phyloP scores from a whole-genome alignment of 768 basidiomycete genomes.

The Tricholoma saponaceum region DNA sequence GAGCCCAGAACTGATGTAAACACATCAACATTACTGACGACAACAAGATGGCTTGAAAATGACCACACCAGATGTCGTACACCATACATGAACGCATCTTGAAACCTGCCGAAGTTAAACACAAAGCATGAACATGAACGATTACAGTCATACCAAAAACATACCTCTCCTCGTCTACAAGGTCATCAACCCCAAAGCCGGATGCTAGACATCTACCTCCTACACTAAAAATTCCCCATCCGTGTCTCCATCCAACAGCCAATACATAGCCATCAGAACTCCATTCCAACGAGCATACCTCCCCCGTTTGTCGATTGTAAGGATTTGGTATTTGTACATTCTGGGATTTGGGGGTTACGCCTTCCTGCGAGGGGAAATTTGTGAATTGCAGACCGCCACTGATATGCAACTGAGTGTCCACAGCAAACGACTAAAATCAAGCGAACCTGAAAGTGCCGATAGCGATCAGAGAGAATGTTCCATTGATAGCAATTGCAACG shows the following conservation, averaged over 20 bases:
- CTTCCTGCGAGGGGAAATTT: slow-evolving; percentile 62
- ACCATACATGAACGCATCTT: slow-evolving; percentile 85
- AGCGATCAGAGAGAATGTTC: slow-evolving; percentile 77
- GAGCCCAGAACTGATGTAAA: slow-evolving; percentile 78
- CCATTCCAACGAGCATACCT: slow-evolving; percentile 77
- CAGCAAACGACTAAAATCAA: slow-evolving; percentile 3
- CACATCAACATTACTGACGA: background rate
- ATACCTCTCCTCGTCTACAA: slow-evolving; percentile 51
- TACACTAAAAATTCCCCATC: slow-evolving; percentile 90
- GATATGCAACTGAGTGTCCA: background rate
- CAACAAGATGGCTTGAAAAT: background rate
- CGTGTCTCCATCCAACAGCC: slow-evolving; percentile 86
- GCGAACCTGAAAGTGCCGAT: slow-evolving; percentile 68
- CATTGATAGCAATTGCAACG: slow-evolving; percentile 64
- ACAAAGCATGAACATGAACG: background rate
- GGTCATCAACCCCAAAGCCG: slow-evolving; percentile 66
- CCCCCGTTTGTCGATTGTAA: slow-evolving; percentile 53
- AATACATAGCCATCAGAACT: slow-evolving; percentile 94
- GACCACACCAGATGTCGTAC: slow-evolving; percentile 63
- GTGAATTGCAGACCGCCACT: slow-evolving; percentile 69
- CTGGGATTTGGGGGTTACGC: slow-evolving; percentile 56
- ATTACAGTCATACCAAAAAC: slow-evolving; percentile 2
- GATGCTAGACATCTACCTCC: slow-evolving; percentile 85
- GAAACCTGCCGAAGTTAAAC: slow-evolving; percentile 40
- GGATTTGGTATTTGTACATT: slow-evolving; percentile 59